Conservation (phyloP, 495 filamentous ascomycete species). For the Aspergillus mulundensis region DNA sequence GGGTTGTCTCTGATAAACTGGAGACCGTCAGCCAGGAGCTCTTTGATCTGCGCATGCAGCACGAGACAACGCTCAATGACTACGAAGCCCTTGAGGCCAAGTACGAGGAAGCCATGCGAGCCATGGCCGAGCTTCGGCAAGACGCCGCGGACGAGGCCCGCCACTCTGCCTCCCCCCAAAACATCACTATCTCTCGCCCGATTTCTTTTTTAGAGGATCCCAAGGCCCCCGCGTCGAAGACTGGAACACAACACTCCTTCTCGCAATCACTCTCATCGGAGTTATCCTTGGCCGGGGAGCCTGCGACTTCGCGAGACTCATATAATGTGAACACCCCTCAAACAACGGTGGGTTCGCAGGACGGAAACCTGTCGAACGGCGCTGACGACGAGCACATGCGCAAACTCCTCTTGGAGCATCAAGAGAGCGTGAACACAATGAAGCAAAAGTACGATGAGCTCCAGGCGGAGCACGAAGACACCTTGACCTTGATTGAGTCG, state of each 20-base stretch:
- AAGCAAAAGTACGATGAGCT: constrained; percentile 75
- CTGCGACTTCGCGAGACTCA: constrained; percentile 60
- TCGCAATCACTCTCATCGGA: constrained; percentile 96
- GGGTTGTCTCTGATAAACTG: constrained; percentile 87
- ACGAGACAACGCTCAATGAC: constrained; percentile 77
- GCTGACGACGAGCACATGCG: constrained; percentile 69
- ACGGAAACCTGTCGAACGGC: constrained; percentile 26
- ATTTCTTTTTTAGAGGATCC: constrained; percentile 90
- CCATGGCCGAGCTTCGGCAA: constrained; percentile 71
- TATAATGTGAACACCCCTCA: constrained; percentile 45
- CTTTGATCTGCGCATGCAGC: constrained; percentile 82
- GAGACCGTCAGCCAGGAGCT: constrained; percentile 91
- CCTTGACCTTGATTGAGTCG: constrained; percentile 80
- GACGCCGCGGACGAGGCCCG: constrained; percentile 80
- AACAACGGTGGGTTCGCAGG: constrained; percentile 14
- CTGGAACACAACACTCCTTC: constrained; percentile 76
- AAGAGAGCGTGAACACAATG: constrained; percentile 65
- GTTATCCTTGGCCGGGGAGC: constrained; percentile 88
- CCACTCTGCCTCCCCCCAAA: constrained; percentile 52
- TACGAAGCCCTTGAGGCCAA: constrained; percentile 80
- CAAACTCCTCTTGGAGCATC: constrained; percentile 68
- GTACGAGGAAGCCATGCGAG: constrained; percentile 83
- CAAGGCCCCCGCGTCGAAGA: constrained; percentile 65
- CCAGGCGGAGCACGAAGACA: constrained; percentile 74
- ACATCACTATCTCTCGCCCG: constrained; percentile 61